phyloP scores from a whole-genome alignment of 208 protist species.

The Novymonas esmeraldas region DNA sequence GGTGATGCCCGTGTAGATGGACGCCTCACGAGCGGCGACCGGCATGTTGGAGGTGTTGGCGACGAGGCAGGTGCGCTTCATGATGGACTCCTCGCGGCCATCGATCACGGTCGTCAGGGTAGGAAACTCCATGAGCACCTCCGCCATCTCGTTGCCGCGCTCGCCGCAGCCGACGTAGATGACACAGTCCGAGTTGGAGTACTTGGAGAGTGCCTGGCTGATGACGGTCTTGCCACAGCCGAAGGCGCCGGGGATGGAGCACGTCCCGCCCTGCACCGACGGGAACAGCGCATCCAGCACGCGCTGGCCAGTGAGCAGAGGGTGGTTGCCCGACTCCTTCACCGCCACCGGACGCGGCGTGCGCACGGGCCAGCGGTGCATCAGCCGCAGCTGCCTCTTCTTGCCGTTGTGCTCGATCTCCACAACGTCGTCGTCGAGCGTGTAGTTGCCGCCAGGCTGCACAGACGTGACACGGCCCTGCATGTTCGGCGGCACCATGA shows the following conservation, averaged over 20 bases:
- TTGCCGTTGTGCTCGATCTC: conserved; percentile 94
- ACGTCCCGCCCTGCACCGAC: conserved; percentile 99
- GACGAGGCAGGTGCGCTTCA: conserved; percentile 99
- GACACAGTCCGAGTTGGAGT: conserved; percentile 99
- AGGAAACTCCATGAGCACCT: conserved; percentile 99
- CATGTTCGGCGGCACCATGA: conserved; percentile 97
- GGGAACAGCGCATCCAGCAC: conserved; percentile 99
- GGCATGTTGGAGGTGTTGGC: conserved; percentile 99
- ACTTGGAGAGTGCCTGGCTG: conserved; percentile 99
- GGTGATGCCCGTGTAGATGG: conserved; percentile 99
- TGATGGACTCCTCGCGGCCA: conserved; percentile 98
- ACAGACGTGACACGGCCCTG: conserved; percentile 95
- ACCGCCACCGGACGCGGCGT: conserved; percentile 93
- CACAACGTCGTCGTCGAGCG: conserved; percentile 91
- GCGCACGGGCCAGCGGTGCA: conserved; percentile 98
- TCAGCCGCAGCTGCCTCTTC: conserved; percentile 91
- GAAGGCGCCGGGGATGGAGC: conserved; percentile 99
- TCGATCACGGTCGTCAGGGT: conserved; percentile 95
- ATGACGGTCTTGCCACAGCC: conserved; percentile 99
- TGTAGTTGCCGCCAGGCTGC: conserved; percentile 94
- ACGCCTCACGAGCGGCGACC: conserved; percentile 99
- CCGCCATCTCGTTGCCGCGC: conserved; percentile 99
- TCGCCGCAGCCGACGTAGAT: conserved; percentile 99
- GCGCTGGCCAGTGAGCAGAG: conserved; percentile 99
- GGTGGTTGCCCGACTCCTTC: conserved; percentile 97